Evolutionary conservation across 805 yeast genomes (phyloP).

Genomic region (Sugiyamaella valdiviana): DNA sequence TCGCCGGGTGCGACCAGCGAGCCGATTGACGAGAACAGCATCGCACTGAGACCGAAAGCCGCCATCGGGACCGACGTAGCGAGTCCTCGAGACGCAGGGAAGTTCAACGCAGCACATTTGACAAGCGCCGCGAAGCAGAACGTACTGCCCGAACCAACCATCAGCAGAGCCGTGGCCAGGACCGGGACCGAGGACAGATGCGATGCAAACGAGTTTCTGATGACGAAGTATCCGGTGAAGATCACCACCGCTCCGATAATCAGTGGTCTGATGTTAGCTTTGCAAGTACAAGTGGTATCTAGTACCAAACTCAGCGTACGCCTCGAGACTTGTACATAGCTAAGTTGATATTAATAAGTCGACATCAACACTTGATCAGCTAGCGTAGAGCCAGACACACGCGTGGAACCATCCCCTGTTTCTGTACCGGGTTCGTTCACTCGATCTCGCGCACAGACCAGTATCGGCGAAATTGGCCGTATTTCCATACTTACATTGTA

Average conservation of each 20-base stretch:
- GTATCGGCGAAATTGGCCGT: too few relatives aligned
- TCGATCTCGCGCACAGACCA: not conserved
- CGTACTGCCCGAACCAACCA: constrained; percentile 67
- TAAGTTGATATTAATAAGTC: too few relatives aligned
- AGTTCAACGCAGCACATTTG: constrained; percentile 65
- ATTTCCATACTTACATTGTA: constrained; percentile 7
- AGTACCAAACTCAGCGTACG: too few relatives aligned
- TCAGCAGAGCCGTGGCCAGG: constrained; percentile 40
- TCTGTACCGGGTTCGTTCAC: too few relatives aligned
- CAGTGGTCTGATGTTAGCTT: constrained; percentile 32
- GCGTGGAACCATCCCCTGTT: too few relatives aligned
- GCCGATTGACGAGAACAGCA: constrained; percentile 54
- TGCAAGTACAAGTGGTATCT: constrained; percentile 30
- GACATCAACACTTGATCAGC: too few relatives aligned
- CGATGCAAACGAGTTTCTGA: constrained; percentile 47
- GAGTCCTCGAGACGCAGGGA: constrained; percentile 61
- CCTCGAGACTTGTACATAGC: too few relatives aligned
- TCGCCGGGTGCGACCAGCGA: constrained; percentile 31
- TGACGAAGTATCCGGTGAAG: constrained; percentile 49
- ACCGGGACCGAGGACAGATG: constrained; percentile 35
- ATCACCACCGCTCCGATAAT: constrained; percentile 46
- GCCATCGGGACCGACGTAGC: constrained; percentile 75
- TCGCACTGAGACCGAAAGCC: constrained; percentile 67
- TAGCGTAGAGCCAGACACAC: too few relatives aligned
- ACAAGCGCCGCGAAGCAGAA: constrained; percentile 56